Base-by-base conservation (phyloP, 2,329 filamentous ascomycete genomes). In the Blastomyces emzantsi region DNA sequence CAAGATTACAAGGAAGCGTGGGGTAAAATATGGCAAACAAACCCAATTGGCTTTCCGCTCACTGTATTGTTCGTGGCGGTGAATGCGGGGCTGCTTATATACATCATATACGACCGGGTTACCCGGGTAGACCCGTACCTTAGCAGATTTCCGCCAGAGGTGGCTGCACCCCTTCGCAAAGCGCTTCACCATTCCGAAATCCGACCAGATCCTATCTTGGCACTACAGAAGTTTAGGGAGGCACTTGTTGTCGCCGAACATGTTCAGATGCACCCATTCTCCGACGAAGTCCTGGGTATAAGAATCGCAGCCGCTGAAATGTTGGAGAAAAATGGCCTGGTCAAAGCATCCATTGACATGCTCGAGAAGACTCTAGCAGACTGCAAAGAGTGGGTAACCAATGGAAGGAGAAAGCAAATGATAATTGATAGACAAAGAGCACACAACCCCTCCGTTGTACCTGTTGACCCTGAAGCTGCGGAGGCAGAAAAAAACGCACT, bases 131-230 rank as follows among this genome's bases (percentile, higher is more conserved):
- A 73, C 30, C 76, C 76, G 9, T 73, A 77, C 60, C 77, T 76
- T 64, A 70, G 74, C 41, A 75, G 76, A 17, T 81, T 78, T 64
- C 79, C 79, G 3, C 71, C 74, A 28, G 74, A 75, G 36, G 78
- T 81, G 30, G 74, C 78, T 22, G 73, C 77, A 70, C 86, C 90
- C 65, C 81, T 99, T 57, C 90, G 94, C 41, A 85, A 87, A 68
- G 94, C 92, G 0, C 79, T 97, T 33, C 97, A 93, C 78, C 96
- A 90, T 76, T 90, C 87, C 68, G 92, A 94, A 71, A 84, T 88
- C 67, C 81, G 85, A 49, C 83, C 89, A 4, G 88, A 96, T 64
- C 86, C 90, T 2, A 83, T 88, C 64, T 82, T 89, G 62, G 92
- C 93, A 0, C 80, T 95, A 64, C 89, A 90, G 69, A 90, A 90